A percentile compares a stretch with the other conserved stretches of the same genome.
Evolutionary conservation across 352 stramenopile species (phyloP).

Genomic region (Blastocystis sp.): DNA sequence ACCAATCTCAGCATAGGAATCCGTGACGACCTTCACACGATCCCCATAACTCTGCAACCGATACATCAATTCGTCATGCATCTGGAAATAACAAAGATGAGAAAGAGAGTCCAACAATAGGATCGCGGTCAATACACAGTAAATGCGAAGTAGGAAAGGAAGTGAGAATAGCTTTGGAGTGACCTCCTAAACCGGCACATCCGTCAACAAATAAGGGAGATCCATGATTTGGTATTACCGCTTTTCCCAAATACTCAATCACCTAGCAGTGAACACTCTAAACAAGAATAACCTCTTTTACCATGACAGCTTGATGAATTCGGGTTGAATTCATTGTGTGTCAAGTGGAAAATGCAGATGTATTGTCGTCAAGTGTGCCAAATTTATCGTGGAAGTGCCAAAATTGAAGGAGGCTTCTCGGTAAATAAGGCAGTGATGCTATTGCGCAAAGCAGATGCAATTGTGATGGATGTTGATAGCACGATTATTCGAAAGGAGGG

Average conservation of each 20-base stretch:
- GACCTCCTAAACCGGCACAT: slow-evolving; percentile 24
- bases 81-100: neutral
- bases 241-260: neutral
- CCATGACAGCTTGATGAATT: slow-evolving; percentile 36
- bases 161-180: slow-evolving; percentile 6
- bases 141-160: slow-evolving; percentile 1
- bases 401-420: slow-evolving; percentile 2
- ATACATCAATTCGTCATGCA: neutral
- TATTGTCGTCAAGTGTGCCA: neutral
- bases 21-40: neutral
- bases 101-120: neutral
- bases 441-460: neutral
- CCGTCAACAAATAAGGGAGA: slow-evolving; percentile 31
- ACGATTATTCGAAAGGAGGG: slow-evolving; percentile 51
- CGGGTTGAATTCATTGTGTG: neutral
- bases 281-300: neutral
- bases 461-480: slow-evolving; percentile 47
- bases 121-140: slow-evolving; percentile 52
- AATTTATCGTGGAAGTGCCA: neutral
- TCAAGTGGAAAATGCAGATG: neutral
- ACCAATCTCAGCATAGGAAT: neutral
- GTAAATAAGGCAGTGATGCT: neutral
- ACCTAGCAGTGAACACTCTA: neutral
- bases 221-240: neutral
- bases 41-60: neutral